Base-by-base conservation (phyloP, 2,329 filamentous ascomycete species). In the Stenocarpella maydis region DNA sequence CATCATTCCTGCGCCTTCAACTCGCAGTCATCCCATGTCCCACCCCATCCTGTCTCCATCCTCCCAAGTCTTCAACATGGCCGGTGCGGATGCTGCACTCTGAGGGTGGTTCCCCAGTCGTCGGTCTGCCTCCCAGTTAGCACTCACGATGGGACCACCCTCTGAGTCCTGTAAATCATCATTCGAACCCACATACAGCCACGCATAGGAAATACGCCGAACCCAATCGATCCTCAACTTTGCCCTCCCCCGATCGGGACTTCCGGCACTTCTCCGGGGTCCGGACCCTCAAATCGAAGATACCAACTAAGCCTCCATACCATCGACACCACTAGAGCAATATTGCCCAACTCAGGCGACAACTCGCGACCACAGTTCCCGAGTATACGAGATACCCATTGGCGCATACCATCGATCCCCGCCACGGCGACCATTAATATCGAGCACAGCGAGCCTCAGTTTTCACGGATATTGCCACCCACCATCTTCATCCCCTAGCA, bases 141-240 rank as follows among this genome's bases (percentile, higher is more conserved):
- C 76, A 75, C 80, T 83, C 81, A 80, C 82, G 78, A 88, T 88
- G 87, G 86, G 82, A 85, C 84, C 85, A 85, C 84, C 84, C 83
- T 86, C 84, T 77, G 78, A 79, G 81, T 81, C 78, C 76, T 77
- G 79, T 75, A 77, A 2, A 55, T 54, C 41, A 67, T 37, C 41
- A 12, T 10, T 78, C 43, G 4, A 31, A 9, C 12, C 69, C 68
- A 76, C 70, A 71, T 72, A 72, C 69, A 72, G 60, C 24, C 71
- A 69, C 75, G 72, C 71, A 60, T 66, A 63, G 43, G 53, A 63
- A 63, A 47, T 6, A 63, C 21, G 45, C 52, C 45, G 43, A 65
- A 65, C 19, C 49, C 26, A 68, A 37, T 34, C 34, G 19, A 37
- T 43, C 28, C 28, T 37, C 12, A 12, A 3, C 14, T 63, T 63